Base-by-base conservation (phyloP, 345 rosid species). In the Eucalyptus erythrocorys region DNA sequence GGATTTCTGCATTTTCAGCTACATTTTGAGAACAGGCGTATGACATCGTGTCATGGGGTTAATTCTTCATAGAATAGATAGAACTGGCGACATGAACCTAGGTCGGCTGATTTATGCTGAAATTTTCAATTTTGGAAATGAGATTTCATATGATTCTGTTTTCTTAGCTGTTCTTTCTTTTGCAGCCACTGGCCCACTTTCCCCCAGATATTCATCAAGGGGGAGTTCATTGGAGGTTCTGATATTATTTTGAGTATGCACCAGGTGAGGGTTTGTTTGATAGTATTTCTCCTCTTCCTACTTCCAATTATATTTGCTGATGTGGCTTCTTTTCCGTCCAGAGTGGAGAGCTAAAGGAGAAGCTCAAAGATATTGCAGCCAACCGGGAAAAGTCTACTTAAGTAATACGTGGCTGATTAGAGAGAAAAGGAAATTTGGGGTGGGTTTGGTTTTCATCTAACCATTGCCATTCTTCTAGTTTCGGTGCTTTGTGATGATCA, bases 131-230 rank as follows among this genome's bases (percentile, higher is more conserved):
- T 17, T 10, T 19, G 13, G 27, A 71, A 2, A 37, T 71, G 81
- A 71, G 26, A 71, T 10, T 17, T 17, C 42, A 5, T 34, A 34
- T 3, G 2, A 17, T 71, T 5, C 26, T 71, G 81, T 71, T 71
- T 34, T 9, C 45, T 71, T 37, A 3, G 4, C 45, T 3, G 3
- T 71, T 21, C 45, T 19, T 53, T 89, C 87, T 24, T 88, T 34
- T 92, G 93, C 94, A 97, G 99, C 94, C 90, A 92, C 85, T 97
- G 99, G 99, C 99, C 99, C 6, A 98, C 99, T 57, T 98, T 97
- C 91, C 98, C 99, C 6, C 99, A 97, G 91, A 92, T 98, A 89
- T 97, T 98, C 91, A 94, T 98, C 53, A 97, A 94, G 89, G 99
- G 99, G 55, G 99, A 98, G 92, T 95, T 97, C 87, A 88, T 95